Evolutionary conservation across 495 filamentous ascomycete species (phyloP), one percentile per base, ranked within the genome.

Genomic region (Aspergillus homomorphus): DNA sequence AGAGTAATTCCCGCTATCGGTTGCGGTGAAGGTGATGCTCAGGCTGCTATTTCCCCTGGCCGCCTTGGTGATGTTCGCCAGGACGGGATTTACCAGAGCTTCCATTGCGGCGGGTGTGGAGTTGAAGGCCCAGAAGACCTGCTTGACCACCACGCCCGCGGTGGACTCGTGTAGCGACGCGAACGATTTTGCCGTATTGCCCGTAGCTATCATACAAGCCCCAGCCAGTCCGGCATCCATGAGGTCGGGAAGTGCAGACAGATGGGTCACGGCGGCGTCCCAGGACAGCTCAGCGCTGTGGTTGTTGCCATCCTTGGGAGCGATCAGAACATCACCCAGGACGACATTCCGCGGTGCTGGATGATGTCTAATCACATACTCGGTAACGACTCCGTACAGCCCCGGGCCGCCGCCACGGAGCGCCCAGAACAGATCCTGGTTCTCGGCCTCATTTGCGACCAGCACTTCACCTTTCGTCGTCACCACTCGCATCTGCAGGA

Each of bases 371-470:
- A 72, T 48, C 0, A 84, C 83, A 43, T 59, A 68, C 30, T 69
- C 48, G 69, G 73, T 44, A 71, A 87, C 69, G 23, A 73, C 66
- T 0, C 71, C 71, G 38, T 65, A 73, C 15, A 61, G 65, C 8
- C 69, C 69, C 2, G 59, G 57, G 9, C 69, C 69, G 1, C 53
- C 69, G 22, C 64, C 69, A 7, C 72, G 66, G 8, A 79, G 33
- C 7, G 74, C 76, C 61, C 78, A 84, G 70, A 84, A 84, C 19
- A 85, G 76, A 51, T 85, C 82, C 1, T 74, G 49, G 59, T 85
- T 82, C 48, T 73, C 65, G 15, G 33, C 59, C 6, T 72, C 58
- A 46, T 79, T 80, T 15, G 79, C 81, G 2, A 77, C 75, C 0
- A 75, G 66, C 8, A 68, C 70, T 9, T 60, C 52, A 4, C 82